Evolutionary conservation across 2,329 filamentous ascomycete species (phyloP), one percentile per base, ranked within the genome.

Genomic region (Penicillium sp.): DNA sequence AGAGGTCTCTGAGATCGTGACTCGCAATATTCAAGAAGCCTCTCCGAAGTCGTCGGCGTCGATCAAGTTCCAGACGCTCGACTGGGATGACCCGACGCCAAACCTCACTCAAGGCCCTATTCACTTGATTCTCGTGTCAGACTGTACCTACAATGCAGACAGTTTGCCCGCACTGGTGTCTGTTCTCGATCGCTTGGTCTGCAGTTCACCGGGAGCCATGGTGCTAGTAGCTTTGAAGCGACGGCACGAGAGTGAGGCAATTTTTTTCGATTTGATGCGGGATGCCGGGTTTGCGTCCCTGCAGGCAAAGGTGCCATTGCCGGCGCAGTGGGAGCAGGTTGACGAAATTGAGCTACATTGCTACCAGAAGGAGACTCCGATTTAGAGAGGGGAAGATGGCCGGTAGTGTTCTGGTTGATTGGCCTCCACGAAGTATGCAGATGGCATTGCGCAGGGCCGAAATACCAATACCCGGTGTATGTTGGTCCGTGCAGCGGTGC

Each of bases 121-220:
- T 68, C 84, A 89, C 71, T 69, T 91, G 37, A 80, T 91, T 25
- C 71, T 90, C 4, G 83, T 90, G 1, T 87, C 87, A 1, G 89
- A 92, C 72, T 91, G 89, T 75, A 91, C 88, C 1, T 92, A 92
- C 76, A 91, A 91, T 71, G 79, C 84, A 16, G 87, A 89, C 68
- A 89, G 85, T 61, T 83, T 88, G 55, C 85, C 86, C 2, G 81
- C 85, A 26, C 77, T 91, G 40, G 87, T 91, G 7, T 75, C 76
- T 30, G 87, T 86, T 1, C 75, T 91, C 10, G 67, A 71, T 25
- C 76, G 74, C 10, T 73, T 89, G 52, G 74, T 81, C 45, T 70
- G 73, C 19, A 71, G 71, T 33, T 85, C 82, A 6, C 83, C 84
- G 2, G 72, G 79, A 60, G 80, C 82, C 0, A 68, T 84, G 28